Base-by-base conservation (phyloP, 805 yeast genomes). In the Zygosaccharomyces pseudorouxii region DNA sequence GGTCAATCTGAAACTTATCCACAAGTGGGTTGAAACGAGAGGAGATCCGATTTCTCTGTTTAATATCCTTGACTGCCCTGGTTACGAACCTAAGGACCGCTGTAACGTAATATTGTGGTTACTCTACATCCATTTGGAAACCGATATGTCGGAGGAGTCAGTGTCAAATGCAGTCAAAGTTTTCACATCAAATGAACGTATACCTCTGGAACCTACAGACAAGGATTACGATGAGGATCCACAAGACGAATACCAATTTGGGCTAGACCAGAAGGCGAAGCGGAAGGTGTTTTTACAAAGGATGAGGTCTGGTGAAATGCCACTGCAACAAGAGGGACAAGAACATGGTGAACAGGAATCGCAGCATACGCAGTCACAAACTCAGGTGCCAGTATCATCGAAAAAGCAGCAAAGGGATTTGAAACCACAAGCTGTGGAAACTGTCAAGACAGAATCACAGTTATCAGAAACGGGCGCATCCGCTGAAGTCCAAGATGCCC, bases 41-140 rank as follows among this genome's bases (percentile, higher is more conserved):
- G 43, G 67, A 6, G 66, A 43, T 18, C 30, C 52, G 11, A 74
- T 76, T 51, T 77, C 81, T 39, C 80, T 89, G 56, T 82, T 82
- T 71, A 93, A 86, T 58, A 76, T 90, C 36, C 82, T 92, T 65
- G 75, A 87, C 65, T 78, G 81, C 54, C 67, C 81, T 1, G 69
- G 72, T 3, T 75, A 80, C 36, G 77, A 81, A 47, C 86, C 96
- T 3, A 64, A 62, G 22, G 81, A 80, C 49, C 76, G 96, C 52
- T 88, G 88, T 1, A 69, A 75, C 46, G 74, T 93, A 33, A 82
- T 92, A 54, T 65, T 92, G 51, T 92, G 97, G 97, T 69, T 92
- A 31, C 59, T 88, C 38, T 90, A 88, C 70, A 77, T 87, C 1
- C 87, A 84, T 59, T 70, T 86, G 54, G 97, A 92, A 61, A 86